A percentile compares a stretch with the other conserved stretches of the same genome.
Evolutionary conservation across 129 eudicot genomes (phyloP).

Genomic region (Escallonia herrerae): DNA sequence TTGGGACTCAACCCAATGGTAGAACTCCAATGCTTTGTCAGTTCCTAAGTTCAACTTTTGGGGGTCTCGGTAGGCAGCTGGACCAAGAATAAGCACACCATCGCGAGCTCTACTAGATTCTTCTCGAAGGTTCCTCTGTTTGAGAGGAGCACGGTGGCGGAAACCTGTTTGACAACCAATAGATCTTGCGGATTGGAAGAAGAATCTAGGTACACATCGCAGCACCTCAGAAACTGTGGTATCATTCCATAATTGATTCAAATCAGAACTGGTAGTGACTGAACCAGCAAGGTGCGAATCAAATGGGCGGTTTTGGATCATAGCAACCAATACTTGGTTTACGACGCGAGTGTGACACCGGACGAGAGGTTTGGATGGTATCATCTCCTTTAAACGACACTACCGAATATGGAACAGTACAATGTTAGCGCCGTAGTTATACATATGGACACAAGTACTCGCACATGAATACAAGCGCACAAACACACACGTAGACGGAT

Average conservation of each 20-base stretch:
- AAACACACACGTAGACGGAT: too few relatives aligned
- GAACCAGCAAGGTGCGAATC: conserved; percentile 14
- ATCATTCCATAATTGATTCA: conserved; percentile 26
- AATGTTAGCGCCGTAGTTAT: too few relatives aligned
- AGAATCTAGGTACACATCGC: conserved; percentile 50
- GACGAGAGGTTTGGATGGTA: conserved; percentile 21
- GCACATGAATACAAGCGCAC: too few relatives aligned
- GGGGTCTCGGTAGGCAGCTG: conserved; percentile 73
- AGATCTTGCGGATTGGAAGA: conserved; percentile 66
- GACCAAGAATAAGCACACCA: conserved; percentile 51
- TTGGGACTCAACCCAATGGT: conserved; percentile 58
- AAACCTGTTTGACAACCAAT: conserved; percentile 61
- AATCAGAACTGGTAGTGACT: background rate
- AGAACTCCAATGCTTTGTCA: conserved; percentile 59
- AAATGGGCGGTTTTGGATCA: conserved; percentile 56
- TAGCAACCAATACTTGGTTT: conserved; percentile 50
- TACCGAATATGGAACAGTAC: too few relatives aligned
- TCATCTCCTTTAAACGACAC: conserved; percentile 1
- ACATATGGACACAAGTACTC: too few relatives aligned
- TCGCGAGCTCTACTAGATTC: conserved; percentile 37
- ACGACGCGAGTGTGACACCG: conserved; percentile 22
- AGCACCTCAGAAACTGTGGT: conserved; percentile 46
- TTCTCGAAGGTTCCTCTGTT: conserved; percentile 50
- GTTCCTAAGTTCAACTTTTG: conserved; percentile 43
- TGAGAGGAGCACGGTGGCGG: conserved; percentile 76